phyloP scores from a whole-genome alignment of 768 basidiomycete genomes.

The Suillus discolor region DNA sequence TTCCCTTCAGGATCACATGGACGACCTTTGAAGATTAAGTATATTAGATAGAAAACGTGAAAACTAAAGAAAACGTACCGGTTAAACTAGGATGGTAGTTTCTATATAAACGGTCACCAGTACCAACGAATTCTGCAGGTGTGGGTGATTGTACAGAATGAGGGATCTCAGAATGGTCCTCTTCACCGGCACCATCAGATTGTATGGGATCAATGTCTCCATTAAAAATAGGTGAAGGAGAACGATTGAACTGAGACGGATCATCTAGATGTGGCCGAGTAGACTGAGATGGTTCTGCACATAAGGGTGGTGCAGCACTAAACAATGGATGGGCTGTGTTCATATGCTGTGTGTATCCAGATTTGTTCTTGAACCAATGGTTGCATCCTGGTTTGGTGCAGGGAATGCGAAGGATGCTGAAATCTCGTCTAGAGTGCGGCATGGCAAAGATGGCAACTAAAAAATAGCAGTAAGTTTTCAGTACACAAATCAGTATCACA shows the following conservation, averaged over 20 bases:
- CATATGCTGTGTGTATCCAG: neutral
- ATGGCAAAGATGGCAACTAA: slow-evolving; percentile 6
- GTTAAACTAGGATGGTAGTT: slow-evolving; percentile 13
- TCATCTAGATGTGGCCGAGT: too few relatives aligned
- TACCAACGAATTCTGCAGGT: neutral
- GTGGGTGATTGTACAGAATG: too few relatives aligned
- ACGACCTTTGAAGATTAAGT: neutral
- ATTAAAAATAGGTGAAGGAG: neutral
- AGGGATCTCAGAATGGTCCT: too few relatives aligned
- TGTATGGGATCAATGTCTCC: too few relatives aligned
- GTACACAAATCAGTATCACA: neutral
- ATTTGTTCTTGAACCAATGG: slow-evolving; percentile 4
- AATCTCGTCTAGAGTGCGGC: slow-evolving; percentile 6
- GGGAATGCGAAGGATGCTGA: neutral
- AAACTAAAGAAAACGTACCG: neutral
- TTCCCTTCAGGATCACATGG: slow-evolving; percentile 8
- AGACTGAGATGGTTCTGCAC: neutral
- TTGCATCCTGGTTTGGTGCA: slow-evolving; percentile 4
- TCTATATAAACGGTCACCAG: neutral
- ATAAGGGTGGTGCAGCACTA: neutral
- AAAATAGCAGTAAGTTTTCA: too few relatives aligned
- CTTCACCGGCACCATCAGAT: too few relatives aligned
- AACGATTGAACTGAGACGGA: neutral
- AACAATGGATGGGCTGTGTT: neutral
- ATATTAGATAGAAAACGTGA: neutral